Percentiles rank a stretch among this genome's conserved stretches.
phyloP scores from a whole-genome alignment of 1,139 yeast genomes.

The Wickerhamomyces sp. region DNA sequence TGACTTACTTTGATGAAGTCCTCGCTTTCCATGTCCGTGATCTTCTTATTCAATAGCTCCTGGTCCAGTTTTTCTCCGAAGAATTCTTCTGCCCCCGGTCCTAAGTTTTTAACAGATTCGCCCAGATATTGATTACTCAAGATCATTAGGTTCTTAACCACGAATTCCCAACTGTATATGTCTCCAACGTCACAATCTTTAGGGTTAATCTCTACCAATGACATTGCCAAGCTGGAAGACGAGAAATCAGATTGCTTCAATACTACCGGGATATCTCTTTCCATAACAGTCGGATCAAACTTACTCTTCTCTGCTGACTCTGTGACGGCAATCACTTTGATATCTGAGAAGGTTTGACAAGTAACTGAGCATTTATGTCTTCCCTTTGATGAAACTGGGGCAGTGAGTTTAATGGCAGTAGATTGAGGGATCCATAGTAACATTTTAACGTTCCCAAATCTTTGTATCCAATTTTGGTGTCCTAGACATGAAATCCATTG shows the following conservation, averaged over 20 bases:
- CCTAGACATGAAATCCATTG: slow-evolving; percentile 74
- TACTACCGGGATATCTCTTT: slow-evolving; percentile 23
- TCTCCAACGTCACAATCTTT: slow-evolving; percentile 32
- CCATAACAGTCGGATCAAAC: slow-evolving; percentile 18
- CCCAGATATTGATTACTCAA: slow-evolving; percentile 42
- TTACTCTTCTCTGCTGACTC: slow-evolving; percentile 20
- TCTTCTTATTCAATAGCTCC: slow-evolving; percentile 38
- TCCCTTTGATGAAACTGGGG: slow-evolving; percentile 39
- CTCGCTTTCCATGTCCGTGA: slow-evolving; percentile 45
- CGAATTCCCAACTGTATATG: slow-evolving; percentile 59
- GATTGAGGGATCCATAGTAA: slow-evolving; percentile 54
- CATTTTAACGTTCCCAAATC: slow-evolving; percentile 70
- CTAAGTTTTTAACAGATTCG: slow-evolving; percentile 51
- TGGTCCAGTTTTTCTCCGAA: slow-evolving; percentile 36
- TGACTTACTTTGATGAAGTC: slow-evolving; percentile 50
- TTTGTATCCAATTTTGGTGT: slow-evolving; percentile 69
- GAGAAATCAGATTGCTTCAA: slow-evolving; percentile 16
- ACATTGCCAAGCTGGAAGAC: slow-evolving; percentile 18
- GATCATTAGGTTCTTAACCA: slow-evolving; percentile 60
- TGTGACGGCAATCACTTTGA: slow-evolving; percentile 46
- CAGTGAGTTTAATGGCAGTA: slow-evolving; percentile 58
- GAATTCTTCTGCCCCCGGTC: slow-evolving; percentile 81
- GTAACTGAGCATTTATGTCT: slow-evolving; percentile 59
- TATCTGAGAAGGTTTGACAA: slow-evolving; percentile 53
- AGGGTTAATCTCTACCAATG: slow-evolving; percentile 60